Conservation (phyloP, 2,329 filamentous ascomycete species). For the Aspergillus intermedius region DNA sequence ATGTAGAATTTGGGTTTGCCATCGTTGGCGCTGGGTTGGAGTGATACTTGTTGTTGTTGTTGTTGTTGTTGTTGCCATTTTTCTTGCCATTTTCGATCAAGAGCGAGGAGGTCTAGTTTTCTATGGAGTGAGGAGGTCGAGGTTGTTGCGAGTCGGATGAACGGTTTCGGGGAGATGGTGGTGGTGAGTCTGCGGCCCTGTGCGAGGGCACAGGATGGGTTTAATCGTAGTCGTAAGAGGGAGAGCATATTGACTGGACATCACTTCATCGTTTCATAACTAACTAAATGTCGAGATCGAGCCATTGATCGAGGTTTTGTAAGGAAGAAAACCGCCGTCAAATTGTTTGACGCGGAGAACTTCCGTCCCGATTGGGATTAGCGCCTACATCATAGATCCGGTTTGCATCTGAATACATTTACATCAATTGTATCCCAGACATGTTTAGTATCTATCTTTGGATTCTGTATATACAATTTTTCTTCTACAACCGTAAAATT, state of each 20-base stretch:
- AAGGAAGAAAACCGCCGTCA: background rate
- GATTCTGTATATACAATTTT: background rate
- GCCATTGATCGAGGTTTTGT: background rate
- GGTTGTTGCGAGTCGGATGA: slow-evolving; percentile 22
- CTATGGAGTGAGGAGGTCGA: slow-evolving; percentile 8
- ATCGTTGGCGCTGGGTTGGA: slow-evolving; percentile 2
- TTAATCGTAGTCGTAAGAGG: slow-evolving; percentile 22
- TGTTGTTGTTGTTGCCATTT: slow-evolving; percentile 35
- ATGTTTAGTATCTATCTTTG: background rate
- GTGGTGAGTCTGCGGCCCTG: slow-evolving; percentile 10
- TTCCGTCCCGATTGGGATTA: slow-evolving; percentile 17
- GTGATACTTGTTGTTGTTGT: background rate
- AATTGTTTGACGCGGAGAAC: slow-evolving; percentile 6
- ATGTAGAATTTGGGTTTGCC: slow-evolving; percentile 55
- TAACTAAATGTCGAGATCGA: background rate
- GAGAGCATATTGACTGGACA: slow-evolving; percentile 22
- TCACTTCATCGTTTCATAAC: slow-evolving; percentile 10
- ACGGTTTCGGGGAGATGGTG: slow-evolving; percentile 1
- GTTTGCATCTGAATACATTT: too few relatives aligned
- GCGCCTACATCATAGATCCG: slow-evolving; percentile 4
- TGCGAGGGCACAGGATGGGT: slow-evolving; percentile 10
- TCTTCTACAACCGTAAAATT: slow-evolving; percentile 54
- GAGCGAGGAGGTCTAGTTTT: slow-evolving; percentile 38
- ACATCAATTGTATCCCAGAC: background rate
- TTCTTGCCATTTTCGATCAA: slow-evolving; percentile 51